Conservation (phyloP, 2,329 filamentous ascomycete genomes). For the Fusarium liriodendri region DNA sequence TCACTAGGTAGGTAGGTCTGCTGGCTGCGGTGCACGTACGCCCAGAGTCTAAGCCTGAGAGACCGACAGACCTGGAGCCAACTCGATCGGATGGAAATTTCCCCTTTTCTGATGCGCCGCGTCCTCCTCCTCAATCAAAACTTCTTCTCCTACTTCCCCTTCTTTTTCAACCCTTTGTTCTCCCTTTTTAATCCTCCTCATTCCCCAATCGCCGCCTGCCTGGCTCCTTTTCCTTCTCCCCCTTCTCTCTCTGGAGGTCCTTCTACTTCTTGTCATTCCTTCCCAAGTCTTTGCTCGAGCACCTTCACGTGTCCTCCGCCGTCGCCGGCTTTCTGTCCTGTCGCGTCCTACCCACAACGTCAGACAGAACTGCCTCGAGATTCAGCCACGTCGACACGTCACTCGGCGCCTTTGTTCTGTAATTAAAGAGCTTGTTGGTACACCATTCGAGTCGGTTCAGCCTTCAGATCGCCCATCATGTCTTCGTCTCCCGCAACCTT, state of each 20-base stretch:
- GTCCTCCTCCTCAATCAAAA: conserved; percentile 40
- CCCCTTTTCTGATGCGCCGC: conserved; percentile 51
- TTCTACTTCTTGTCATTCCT: conserved; percentile 53
- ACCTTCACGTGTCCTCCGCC: conserved; percentile 42
- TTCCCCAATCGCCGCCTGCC: conserved; percentile 35
- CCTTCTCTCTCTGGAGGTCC: conserved; percentile 39
- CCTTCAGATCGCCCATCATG: conserved; percentile 46
- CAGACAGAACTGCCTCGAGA: conserved; percentile 15
- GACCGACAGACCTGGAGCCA: conserved; percentile 17
- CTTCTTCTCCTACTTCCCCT: conserved; percentile 43
- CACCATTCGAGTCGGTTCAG: conserved; percentile 20
- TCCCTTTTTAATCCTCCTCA: conserved; percentile 40
- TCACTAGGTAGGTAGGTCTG: conserved; percentile 14
- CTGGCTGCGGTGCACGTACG: conserved; percentile 14
- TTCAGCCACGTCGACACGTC: conserved; percentile 36
- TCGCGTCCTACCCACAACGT: conserved; percentile 27
- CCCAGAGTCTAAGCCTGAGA: neutral
- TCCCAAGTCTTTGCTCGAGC: conserved; percentile 40
- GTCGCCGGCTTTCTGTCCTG: conserved; percentile 21
- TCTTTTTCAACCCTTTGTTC: conserved; percentile 39
- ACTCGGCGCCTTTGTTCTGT: conserved; percentile 13
- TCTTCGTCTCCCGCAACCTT: conserved; percentile 56
- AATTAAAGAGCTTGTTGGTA: conserved; percentile 23
- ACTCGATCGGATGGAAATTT: conserved; percentile 48
- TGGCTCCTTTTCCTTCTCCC: conserved; percentile 29